Conservation (phyloP, 2,329 filamentous ascomycete species). For the Lasiodiplodia hormozganensis region DNA sequence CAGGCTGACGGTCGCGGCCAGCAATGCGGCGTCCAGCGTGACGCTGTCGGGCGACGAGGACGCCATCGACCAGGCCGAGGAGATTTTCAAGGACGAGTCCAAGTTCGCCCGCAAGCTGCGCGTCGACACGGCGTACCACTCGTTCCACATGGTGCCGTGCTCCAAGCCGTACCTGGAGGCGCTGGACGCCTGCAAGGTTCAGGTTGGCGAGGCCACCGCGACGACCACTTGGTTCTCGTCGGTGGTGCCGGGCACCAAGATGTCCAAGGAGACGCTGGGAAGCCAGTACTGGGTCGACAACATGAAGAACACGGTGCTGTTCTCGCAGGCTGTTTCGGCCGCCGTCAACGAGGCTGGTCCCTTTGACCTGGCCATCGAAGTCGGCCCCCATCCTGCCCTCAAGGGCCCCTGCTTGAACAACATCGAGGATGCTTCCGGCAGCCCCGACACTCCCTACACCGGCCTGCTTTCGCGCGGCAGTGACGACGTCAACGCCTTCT, state of each 20-base stretch:
- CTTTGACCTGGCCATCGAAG: constrained; percentile 49
- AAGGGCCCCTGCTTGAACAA: constrained; percentile 50
- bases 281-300: constrained; percentile 55
- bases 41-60: constrained; percentile 35
- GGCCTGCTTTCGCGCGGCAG: constrained; percentile 32
- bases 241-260: background rate
- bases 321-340: constrained; percentile 40
- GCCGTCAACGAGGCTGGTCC: constrained; percentile 30
- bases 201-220: background rate
- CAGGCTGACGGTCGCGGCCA: constrained; percentile 35
- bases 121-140: constrained; percentile 34
- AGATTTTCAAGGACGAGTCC: constrained; percentile 26
- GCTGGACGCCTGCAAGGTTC: background rate
- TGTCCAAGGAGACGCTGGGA: constrained; percentile 31
- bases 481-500: constrained; percentile 31
- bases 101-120: constrained; percentile 32
- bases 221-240: background rate
- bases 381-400: constrained; percentile 56
- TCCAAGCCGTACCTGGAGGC: background rate
- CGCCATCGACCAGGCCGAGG: constrained; percentile 28
- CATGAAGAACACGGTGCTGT: constrained; percentile 54
- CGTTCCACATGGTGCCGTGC: constrained; percentile 31
- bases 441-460: background rate
- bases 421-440: background rate
- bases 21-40: constrained; percentile 35